These are phyloP conservation scores for Camellia sinensis DNA, from an alignment of 148 eudicot genomes.

Conservation along the genomic window DNA sequence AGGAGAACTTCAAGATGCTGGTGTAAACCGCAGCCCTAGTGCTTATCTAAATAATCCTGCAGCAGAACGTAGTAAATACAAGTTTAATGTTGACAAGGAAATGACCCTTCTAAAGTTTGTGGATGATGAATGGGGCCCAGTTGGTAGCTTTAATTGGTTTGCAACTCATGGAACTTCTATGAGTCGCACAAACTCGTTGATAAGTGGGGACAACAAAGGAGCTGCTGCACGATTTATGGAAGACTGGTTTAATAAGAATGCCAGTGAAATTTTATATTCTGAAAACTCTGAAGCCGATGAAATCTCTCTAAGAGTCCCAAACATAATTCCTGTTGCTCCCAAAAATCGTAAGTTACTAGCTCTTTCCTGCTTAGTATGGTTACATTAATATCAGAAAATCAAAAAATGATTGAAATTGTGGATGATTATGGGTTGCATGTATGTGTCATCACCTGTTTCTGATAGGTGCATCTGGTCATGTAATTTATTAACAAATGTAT, in stretches of 20 bases:
- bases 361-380: not conserved
- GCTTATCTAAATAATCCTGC: conserved; percentile 85
- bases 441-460: not conserved
- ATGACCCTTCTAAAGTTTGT: conserved; percentile 94
- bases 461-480: not conserved
- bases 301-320: conserved; percentile 75
- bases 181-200: conserved; percentile 87
- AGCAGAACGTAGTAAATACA: conserved; percentile 74
- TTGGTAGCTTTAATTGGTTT: conserved; percentile 98
- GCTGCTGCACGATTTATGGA: conserved; percentile 98
- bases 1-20: conserved; percentile 92
- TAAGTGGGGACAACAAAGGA: conserved; percentile 98
- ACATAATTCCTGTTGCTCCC: conserved; percentile 51
- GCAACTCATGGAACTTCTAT: conserved; percentile 99
- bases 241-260: conserved; percentile 73
- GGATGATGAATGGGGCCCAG: conserved; percentile 88
- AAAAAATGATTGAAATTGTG: not conserved
- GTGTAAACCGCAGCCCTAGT: conserved; percentile 87
- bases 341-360: conserved; percentile 61
- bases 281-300: conserved; percentile 22
- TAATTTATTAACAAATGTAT: not conserved
- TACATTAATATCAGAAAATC: not conserved
- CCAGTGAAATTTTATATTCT: conserved; percentile 30
- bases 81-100: conserved; percentile 82
- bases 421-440: not conserved